These are phyloP conservation scores for Hevea brasiliensis DNA, from an alignment of 345 rosid species.

Conservation along the genomic window DNA sequence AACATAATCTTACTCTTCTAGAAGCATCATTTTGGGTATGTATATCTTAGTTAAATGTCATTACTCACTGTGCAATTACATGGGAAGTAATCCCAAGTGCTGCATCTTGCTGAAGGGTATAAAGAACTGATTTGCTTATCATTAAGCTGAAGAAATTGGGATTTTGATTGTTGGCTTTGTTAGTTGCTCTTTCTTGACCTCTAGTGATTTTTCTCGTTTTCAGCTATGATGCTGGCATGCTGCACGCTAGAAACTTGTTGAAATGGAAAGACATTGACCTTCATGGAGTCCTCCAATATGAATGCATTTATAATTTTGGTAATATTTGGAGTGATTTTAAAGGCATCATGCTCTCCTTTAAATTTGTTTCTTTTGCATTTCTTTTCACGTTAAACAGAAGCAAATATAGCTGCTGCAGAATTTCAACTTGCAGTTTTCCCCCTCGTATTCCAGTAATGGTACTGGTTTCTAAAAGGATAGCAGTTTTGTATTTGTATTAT, in stretches of 20 bases:
- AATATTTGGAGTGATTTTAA: not conserved
- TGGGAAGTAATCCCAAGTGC: not conserved
- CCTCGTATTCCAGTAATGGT: not conserved
- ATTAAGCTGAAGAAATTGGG: not conserved
- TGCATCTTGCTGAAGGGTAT: not conserved
- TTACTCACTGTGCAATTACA: not conserved
- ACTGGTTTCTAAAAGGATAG: not conserved
- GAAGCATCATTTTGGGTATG: constrained; percentile 3
- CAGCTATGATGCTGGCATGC: not conserved
- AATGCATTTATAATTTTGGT: not conserved
- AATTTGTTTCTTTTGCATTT: not conserved
- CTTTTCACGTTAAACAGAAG: not conserved
- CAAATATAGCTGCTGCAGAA: not conserved
- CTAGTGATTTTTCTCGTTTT: not conserved
- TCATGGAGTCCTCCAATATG: not conserved
- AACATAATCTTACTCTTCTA: constrained; percentile 23
- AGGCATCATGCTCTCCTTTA: not conserved
- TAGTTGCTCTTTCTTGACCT: not conserved
- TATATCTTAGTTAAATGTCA: not conserved
- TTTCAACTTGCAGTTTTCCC: not conserved
- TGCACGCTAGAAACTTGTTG: not conserved
- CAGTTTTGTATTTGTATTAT: not conserved
- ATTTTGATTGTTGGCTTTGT: not conserved
- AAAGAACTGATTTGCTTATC: not conserved
- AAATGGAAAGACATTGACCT: not conserved